These are phyloP conservation scores for Lolium multiflorum DNA, from an alignment of 176 grass and related monocot genomes.

Conservation along the genomic window DNA sequence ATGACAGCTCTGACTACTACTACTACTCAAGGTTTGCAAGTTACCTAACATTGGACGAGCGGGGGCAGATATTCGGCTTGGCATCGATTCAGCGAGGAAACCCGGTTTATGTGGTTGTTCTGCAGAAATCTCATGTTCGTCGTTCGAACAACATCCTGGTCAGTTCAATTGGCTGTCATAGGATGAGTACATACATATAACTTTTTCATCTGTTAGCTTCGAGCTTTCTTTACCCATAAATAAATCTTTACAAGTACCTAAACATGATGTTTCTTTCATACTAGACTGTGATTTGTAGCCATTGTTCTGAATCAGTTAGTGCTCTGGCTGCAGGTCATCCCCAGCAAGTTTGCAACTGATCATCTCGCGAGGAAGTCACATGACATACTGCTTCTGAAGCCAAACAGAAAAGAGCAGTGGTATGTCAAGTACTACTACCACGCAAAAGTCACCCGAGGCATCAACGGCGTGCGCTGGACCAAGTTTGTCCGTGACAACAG, in stretches of 20 bases:
- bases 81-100: slow-evolving; percentile 39
- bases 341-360: slow-evolving; percentile 43
- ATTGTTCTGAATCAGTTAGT: background rate
- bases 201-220: background rate
- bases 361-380: slow-evolving; percentile 43
- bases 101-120: slow-evolving; percentile 42
- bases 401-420: slow-evolving; percentile 45
- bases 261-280: background rate
- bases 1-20: background rate
- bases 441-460: background rate
- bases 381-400: slow-evolving; percentile 29
- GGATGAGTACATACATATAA: background rate
- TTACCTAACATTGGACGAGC: slow-evolving; percentile 26
- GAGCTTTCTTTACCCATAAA: background rate
- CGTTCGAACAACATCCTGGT: slow-evolving; percentile 40
- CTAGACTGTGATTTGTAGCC: background rate
- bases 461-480: slow-evolving; percentile 35
- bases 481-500: slow-evolving; percentile 36
- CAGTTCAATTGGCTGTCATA: slow-evolving; percentile 19
- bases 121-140: slow-evolving; percentile 36
- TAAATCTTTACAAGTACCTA: background rate
- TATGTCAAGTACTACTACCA: background rate
- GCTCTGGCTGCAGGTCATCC: slow-evolving; percentile 37
- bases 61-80: slow-evolving; percentile 35
- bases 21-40: slow-evolving; percentile 41